Base-by-base conservation (phyloP, 768 basidiomycete genomes). In the Dioszegia aurantiaca region DNA sequence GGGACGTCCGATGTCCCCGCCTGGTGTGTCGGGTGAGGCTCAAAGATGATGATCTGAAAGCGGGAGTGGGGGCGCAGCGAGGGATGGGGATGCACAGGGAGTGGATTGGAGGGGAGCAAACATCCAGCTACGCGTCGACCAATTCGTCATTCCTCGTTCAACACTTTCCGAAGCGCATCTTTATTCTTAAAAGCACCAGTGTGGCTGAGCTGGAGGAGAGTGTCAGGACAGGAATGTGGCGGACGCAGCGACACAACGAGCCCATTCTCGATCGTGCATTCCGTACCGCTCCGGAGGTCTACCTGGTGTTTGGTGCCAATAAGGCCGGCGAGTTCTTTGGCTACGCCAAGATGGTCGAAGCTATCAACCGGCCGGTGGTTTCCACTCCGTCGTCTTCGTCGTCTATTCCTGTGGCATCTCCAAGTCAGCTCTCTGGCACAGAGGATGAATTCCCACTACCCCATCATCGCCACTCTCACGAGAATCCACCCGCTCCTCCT, bases 321-420 rank as follows among this genome's bases (percentile, higher is more conserved):
- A 90, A 87, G 73, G 88, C 87, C 56, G 91, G 94, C 33, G 90
- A 90, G 74, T 98, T 95, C 72, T 95, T 87, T 68, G 93, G 93
- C 21, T 93, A 89, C 72, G 92, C 90, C 11, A 84, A 82, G 85
- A 90, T 78, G 75, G 54, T 66, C n/a, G 77, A 76, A 24, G 54
- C 55, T 8, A 61, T 68, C 45, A 62, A 68, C 61, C 68, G 24
- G 19, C 26, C 48, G 17, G 48, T 6, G 14, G 8, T 33, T 6
- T 14, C 33, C 14, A 30, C 36, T 6, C 4, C 31, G 11, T n/a
- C 33, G 14, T 19, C 23, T 12, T 53, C 33, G 9, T 24, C 37
- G 3, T 53, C 51, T 2, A 24, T 53, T 4, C 51, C 51, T 24
- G 40, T 53, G 51, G 24, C 51, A 2, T 53, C 51, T 9, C 51